Conservation (phyloP, 2,329 filamentous ascomycete species). For the Hypoxylon sp. region DNA sequence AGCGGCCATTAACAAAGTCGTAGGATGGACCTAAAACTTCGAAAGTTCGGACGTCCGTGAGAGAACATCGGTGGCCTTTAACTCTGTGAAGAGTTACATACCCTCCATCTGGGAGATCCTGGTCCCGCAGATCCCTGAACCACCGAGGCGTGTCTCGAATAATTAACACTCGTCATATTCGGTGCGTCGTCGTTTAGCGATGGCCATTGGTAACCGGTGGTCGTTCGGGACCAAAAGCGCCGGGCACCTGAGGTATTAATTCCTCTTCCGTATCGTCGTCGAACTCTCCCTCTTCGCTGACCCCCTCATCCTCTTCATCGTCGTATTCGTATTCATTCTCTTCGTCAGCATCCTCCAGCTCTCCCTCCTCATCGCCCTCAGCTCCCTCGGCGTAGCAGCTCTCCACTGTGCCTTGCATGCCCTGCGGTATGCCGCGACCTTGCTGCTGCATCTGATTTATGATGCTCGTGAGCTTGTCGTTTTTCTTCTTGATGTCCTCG, state of each 20-base stretch:
- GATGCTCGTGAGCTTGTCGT: slow-evolving; percentile 90
- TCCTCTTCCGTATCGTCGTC: slow-evolving; percentile 64
- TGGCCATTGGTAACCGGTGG: slow-evolving; percentile 46
- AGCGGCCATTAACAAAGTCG: no score
- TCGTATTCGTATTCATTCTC: slow-evolving; percentile 73
- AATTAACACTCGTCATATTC: slow-evolving; percentile 33
- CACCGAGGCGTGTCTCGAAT: slow-evolving; percentile 16
- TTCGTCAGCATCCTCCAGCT: slow-evolving; percentile 69
- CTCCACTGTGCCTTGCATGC: slow-evolving; percentile 67
- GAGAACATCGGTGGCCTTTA: neutral
- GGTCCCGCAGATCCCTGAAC: slow-evolving; percentile 5
- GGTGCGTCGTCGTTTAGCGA: slow-evolving; percentile 41
- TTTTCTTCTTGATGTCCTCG: slow-evolving; percentile 83
- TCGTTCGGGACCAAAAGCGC: slow-evolving; percentile 43
- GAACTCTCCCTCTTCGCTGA: slow-evolving; percentile 50
- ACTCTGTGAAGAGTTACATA: no score
- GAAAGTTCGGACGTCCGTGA: neutral
- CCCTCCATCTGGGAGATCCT: no score
- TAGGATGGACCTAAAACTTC: no score
- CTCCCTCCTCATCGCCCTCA: slow-evolving; percentile 71
- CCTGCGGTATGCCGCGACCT: slow-evolving; percentile 78
- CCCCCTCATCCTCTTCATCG: slow-evolving; percentile 60
- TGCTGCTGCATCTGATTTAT: slow-evolving; percentile 97
- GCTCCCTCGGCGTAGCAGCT: slow-evolving; percentile 67
- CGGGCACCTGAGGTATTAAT: slow-evolving; percentile 41